Conservation (phyloP, 345 rosid genomes). For the Salix brachista region DNA sequence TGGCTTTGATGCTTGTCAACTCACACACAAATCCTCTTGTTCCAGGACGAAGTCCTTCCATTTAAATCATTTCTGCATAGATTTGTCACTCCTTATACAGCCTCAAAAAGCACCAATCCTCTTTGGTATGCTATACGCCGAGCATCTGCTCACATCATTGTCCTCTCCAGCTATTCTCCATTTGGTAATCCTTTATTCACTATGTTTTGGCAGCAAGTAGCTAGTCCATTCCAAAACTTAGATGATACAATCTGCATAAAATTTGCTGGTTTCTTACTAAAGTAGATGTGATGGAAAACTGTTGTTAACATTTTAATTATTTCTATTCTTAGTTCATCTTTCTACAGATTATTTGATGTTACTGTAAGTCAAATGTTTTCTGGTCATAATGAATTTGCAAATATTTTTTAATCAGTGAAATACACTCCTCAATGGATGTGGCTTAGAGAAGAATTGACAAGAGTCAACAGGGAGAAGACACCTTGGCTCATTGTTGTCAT, state of each 20-base stretch:
- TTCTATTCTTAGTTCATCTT: background rate
- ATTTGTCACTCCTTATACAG: slow-evolving; percentile 12
- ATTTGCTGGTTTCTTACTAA: background rate
- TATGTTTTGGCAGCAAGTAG: background rate
- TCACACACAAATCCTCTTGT: background rate
- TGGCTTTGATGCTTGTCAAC: slow-evolving; percentile 1
- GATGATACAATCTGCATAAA: background rate
- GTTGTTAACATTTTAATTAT: background rate
- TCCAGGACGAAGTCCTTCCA: slow-evolving; percentile 18
- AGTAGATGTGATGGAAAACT: background rate
- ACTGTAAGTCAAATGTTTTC: background rate
- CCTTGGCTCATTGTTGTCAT: slow-evolving; percentile 57
- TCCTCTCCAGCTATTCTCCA: slow-evolving; percentile 24
- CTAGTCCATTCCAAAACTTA: background rate
- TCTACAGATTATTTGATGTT: background rate
- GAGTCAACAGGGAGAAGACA: slow-evolving; percentile 48
- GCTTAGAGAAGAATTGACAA: slow-evolving; percentile 44
- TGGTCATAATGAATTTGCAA: background rate
- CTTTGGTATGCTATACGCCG: slow-evolving; percentile 23
- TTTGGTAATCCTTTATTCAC: slow-evolving; percentile 2
- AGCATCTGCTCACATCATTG: slow-evolving; percentile 21
- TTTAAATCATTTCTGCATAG: slow-evolving; percentile 20
- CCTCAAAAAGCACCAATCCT: slow-evolving; percentile 21
- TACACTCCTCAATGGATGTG: slow-evolving; percentile 55
- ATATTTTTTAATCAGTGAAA: slow-evolving; percentile 31